phyloP scores from a whole-genome alignment of 2,329 filamentous ascomycete genomes.

The Aureobasidium sp. region DNA sequence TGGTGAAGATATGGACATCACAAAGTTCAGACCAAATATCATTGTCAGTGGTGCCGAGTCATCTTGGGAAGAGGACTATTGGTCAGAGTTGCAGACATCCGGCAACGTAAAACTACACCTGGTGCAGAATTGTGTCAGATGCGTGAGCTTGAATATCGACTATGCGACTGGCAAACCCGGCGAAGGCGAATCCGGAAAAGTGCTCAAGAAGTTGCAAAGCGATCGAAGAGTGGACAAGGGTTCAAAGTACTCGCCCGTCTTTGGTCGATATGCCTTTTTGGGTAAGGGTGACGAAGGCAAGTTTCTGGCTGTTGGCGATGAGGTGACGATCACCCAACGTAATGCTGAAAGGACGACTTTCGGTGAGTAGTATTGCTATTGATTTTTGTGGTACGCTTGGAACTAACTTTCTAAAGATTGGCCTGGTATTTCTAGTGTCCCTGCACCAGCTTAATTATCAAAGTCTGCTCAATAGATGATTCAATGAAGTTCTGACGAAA shows the following conservation, averaged over 20 bases:
- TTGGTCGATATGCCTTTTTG: constrained; percentile 42
- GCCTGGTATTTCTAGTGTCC: background rate
- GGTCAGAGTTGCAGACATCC: constrained; percentile 33
- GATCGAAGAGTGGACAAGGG: constrained; percentile 41
- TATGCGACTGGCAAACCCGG: constrained; percentile 38
- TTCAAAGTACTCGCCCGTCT: constrained; percentile 41
- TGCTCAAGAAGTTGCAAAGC: constrained; percentile 40
- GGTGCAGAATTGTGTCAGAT: constrained; percentile 41
- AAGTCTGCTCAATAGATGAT: background rate
- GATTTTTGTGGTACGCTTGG: background rate
- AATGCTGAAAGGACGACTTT: constrained; percentile 37
- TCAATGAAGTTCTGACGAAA: background rate
- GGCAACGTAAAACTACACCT: constrained; percentile 28
- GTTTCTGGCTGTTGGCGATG: constrained; percentile 35
- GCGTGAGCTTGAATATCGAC: constrained; percentile 42
- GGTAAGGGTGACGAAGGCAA: constrained; percentile 25
- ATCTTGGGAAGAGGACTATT: constrained; percentile 42
- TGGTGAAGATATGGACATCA: constrained; percentile 36
- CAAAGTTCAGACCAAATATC: constrained; percentile 43
- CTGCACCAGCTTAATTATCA: background rate
- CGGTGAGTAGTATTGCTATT: constrained; percentile 31
- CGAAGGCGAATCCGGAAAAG: constrained; percentile 30
- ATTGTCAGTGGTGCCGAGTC: constrained; percentile 35
- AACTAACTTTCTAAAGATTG: background rate
- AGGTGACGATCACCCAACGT: constrained; percentile 34